Base-by-base conservation (phyloP, 2,329 filamentous ascomycete species). In the Phaeosphaeria sp. region DNA sequence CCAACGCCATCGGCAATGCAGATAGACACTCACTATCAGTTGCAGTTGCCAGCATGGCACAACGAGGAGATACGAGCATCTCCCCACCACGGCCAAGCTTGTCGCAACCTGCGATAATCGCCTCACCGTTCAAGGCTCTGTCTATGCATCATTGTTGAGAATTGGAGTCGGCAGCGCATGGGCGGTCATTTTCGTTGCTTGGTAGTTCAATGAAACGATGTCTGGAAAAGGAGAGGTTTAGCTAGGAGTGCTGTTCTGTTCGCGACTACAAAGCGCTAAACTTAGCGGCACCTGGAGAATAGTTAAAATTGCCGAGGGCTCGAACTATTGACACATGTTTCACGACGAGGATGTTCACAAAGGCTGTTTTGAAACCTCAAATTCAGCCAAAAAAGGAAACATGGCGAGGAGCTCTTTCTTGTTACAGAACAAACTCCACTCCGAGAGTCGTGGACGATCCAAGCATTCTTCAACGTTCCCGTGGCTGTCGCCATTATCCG, bases 401-500 rank as follows among this genome's bases (percentile, higher is more conserved):
- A 43, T 11, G 13, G 20, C 20, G 3, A 43, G 41, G 13, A 21
- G 41, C 17, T 43, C 39, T 20, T 46, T 54, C 50, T 55, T 52
- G 23, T 39, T 44, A 18, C 43, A 30, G 51, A 43, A 63, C 52
- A 63, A 63, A 58, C 60, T 54, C 58, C 3, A 11, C 33, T 53
- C 50, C 50, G 54, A 59, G 53, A 50, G 50, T 33, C 52, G 50
- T 50, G 41, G 25, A 47, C 18, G 44, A 41, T 25, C 55, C 54
- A 30, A 50, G 43, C 44, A 23, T 52, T 36, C 13, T 36, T 36
- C 30, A 13, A 6, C 30, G 52, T 58, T 63, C 50, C 50, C 50
- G 58, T 58, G 52, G 53, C 56, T 41, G 58, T 53, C 58, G 59
- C 46, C 56, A 59, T 61, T 63, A 59, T 30, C 57, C 57, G 55